These are phyloP conservation scores for Clonostachys solani DNA, from an alignment of 2,329 filamentous ascomycete genomes.

Conservation along the genomic window DNA sequence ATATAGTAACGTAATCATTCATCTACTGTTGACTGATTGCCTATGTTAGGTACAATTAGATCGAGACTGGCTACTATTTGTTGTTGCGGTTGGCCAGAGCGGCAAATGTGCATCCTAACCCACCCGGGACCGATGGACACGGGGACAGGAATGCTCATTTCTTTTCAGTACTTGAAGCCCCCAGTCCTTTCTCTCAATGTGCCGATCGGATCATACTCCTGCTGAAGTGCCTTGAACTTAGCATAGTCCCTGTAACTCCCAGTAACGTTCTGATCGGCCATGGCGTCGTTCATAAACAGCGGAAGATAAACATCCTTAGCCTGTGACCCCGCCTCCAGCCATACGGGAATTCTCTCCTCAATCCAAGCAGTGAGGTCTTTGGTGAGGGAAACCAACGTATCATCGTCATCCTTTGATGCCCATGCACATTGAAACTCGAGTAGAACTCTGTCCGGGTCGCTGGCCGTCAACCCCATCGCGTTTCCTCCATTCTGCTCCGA, in stretches of 20 bases:
- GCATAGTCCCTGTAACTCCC: slow-evolving; percentile 17
- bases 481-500: slow-evolving; percentile 14
- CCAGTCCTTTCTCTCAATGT: too few species aligned
- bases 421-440: slow-evolving; percentile 17
- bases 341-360: slow-evolving; percentile 13
- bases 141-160: too few species aligned
- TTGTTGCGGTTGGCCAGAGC: too few species aligned
- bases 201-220: slow-evolving; percentile 15
- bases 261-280: slow-evolving; percentile 21
- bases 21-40: too few species aligned
- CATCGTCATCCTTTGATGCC: slow-evolving; percentile 8
- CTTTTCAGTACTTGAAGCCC: too few species aligned
- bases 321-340: slow-evolving; percentile 5
- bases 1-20: too few species aligned
- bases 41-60: too few species aligned
- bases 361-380: slow-evolving; percentile 11
- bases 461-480: slow-evolving; percentile 12
- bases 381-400: slow-evolving; percentile 9
- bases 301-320: slow-evolving; percentile 15
- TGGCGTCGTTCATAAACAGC: slow-evolving; percentile 27
- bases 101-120: too few species aligned
- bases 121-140: too few species aligned
- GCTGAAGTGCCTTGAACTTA: slow-evolving; percentile 21
- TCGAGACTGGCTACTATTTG: too few species aligned
- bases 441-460: slow-evolving; percentile 13